phyloP scores from a whole-genome alignment of 1,284 basidiomycete species.

The Sporisorium exsertum region DNA sequence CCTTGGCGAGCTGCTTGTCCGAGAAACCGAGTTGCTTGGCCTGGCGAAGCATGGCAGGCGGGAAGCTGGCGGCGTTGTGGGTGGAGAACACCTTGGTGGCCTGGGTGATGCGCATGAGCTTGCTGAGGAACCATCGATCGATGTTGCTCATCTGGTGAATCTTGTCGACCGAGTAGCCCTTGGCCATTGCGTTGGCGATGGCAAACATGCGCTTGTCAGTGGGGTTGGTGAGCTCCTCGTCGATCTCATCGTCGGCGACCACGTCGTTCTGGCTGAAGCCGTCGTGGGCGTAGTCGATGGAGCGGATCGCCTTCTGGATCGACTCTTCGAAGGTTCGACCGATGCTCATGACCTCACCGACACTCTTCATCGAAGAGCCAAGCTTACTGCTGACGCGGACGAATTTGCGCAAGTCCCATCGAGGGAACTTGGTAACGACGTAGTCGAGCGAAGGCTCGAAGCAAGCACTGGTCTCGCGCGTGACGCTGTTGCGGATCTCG shows the following conservation, averaged over 20 bases:
- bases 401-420: constrained; percentile 99
- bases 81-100: constrained; percentile 72
- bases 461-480: constrained; percentile 94
- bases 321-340: constrained; percentile 98
- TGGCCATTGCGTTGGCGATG: constrained; percentile 86
- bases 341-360: constrained; percentile 99
- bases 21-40: constrained; percentile 97
- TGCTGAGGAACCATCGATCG: constrained; percentile 96
- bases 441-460: constrained; percentile 99
- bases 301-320: constrained; percentile 95
- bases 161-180: constrained; percentile 92
- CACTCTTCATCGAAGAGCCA: constrained; percentile 82
- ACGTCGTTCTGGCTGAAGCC: constrained; percentile 91
- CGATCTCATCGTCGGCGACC: constrained; percentile 77
- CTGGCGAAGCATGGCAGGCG: constrained; percentile 78
- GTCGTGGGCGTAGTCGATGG: constrained; percentile 92
- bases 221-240: constrained; percentile 86
- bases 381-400: constrained; percentile 70
- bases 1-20: constrained; percentile 85
- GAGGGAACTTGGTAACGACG: constrained; percentile 96
- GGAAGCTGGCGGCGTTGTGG: constrained; percentile 79
- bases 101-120: constrained; percentile 74
- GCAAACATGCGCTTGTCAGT: constrained; percentile 93
- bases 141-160: constrained; percentile 97
- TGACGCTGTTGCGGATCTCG: constrained; percentile 97